Evolutionary conservation across 106 monocot genomes (phyloP).

Genomic region (Chionographis japonica): DNA sequence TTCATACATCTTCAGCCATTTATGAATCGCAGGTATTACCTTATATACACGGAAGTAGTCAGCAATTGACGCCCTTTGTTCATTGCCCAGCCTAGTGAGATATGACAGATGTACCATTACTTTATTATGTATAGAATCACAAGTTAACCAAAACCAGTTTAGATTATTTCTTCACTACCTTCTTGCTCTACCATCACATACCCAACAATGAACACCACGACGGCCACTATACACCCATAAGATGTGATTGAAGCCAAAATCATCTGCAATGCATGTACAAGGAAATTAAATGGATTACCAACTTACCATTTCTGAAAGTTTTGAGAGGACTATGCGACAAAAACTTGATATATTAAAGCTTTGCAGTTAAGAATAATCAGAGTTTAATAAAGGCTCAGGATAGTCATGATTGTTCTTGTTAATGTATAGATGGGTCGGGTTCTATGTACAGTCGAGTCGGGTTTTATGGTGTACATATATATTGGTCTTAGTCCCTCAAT

Average conservation of each 20-base stretch:
- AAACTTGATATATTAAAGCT: too few relatives aligned
- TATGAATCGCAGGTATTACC: slow-evolving; percentile 30
- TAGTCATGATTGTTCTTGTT: too few relatives aligned
- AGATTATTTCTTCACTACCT: slow-evolving; percentile 32
- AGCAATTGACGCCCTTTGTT: slow-evolving; percentile 78
- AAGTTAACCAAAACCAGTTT: neutral
- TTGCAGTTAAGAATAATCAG: too few relatives aligned
- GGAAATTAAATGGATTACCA: too few relatives aligned
- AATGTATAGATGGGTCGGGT: too few relatives aligned
- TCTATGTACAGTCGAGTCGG: too few relatives aligned
- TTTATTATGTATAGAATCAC: neutral
- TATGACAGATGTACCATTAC: neutral
- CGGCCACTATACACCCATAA: slow-evolving; percentile 97
- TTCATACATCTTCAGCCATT: neutral
- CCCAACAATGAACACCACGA: slow-evolving; percentile 99
- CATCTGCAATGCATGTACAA: slow-evolving; percentile 49
- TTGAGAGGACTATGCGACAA: too few relatives aligned
- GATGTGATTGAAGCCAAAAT: slow-evolving; percentile 98
- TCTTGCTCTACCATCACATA: slow-evolving; percentile 95
- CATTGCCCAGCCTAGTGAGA: slow-evolving; percentile 69
- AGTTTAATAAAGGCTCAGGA: too few relatives aligned
- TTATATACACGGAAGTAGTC: slow-evolving; percentile 88
- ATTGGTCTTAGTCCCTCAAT: too few relatives aligned
- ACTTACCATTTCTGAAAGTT: too few relatives aligned
- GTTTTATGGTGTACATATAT: too few relatives aligned